These are phyloP conservation scores for Skeletonema menzelii DNA, from an alignment of 108 stramenopile species.

Conservation along the genomic window DNA sequence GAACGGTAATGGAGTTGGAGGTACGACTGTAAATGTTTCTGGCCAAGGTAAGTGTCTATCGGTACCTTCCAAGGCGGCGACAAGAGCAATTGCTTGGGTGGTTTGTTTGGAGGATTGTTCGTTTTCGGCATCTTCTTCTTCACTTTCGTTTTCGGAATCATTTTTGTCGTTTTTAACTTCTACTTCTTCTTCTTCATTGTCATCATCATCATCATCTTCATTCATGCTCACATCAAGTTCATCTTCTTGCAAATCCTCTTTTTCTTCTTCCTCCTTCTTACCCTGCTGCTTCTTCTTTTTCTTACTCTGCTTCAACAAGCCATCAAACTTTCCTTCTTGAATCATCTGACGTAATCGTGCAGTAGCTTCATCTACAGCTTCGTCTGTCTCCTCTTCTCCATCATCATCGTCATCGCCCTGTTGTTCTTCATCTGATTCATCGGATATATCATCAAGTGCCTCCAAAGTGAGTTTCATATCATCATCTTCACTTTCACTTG, in stretches of 20 bases:
- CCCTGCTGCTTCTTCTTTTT: not conserved
- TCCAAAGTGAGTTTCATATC: constrained; percentile 35
- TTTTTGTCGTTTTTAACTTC: constrained; percentile 11
- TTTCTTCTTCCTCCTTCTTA: constrained; percentile 4
- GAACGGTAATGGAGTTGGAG: constrained; percentile 75
- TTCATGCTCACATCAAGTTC: constrained; percentile 3
- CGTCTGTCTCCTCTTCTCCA: constrained; percentile 19
- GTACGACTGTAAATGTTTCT: constrained; percentile 74
- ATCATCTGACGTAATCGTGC: constrained; percentile 52
- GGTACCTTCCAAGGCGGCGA: constrained; percentile 10
- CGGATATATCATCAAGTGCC: constrained; percentile 53
- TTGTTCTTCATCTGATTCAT: constrained; percentile 22
- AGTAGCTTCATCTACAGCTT: constrained; percentile 62
- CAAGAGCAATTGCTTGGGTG: constrained; percentile 18
- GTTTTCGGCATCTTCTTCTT: not conserved
- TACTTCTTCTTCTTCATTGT: not conserved
- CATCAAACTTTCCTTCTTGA: constrained; percentile 37
- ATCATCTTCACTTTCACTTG: constrained; percentile 5
- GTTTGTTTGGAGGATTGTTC: constrained; percentile 7
- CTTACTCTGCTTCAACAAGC: not conserved
- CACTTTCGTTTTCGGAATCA: not conserved
- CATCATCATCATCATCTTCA: constrained; percentile 1
- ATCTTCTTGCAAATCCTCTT: constrained; percentile 11
- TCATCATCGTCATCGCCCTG: constrained; percentile 54
- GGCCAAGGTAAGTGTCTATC: constrained; percentile 63